These are phyloP conservation scores for Macrolepiota fuliginosa DNA, from an alignment of 768 basidiomycete genomes.

Conservation along the genomic window DNA sequence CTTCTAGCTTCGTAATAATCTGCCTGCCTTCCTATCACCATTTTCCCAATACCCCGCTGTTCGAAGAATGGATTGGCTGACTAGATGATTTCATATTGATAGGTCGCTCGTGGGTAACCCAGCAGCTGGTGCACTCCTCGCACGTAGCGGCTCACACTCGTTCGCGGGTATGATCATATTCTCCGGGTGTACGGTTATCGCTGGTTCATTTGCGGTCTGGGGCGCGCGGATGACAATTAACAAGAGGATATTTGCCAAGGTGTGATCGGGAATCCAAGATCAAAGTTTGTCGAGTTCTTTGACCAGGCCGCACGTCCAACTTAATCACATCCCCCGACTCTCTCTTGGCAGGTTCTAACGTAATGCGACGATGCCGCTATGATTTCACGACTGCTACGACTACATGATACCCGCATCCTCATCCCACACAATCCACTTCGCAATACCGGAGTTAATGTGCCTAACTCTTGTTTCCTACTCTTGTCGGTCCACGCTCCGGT, in stretches of 20 bases:
- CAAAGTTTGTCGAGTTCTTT: too few relatives aligned
- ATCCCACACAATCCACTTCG: too few relatives aligned
- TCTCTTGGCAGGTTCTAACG: too few relatives aligned
- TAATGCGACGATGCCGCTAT: too few relatives aligned
- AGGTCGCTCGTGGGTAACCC: slow-evolving; percentile 68
- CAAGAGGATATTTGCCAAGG: slow-evolving; percentile 31
- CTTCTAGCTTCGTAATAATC: slow-evolving; percentile 2
- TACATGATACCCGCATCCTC: too few relatives aligned
- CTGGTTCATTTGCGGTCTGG: slow-evolving; percentile 58
- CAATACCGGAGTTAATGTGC: too few relatives aligned
- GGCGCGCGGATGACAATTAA: slow-evolving; percentile 47
- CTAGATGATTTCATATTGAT: slow-evolving; percentile 1
- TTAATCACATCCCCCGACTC: too few relatives aligned
- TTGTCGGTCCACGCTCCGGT: too few relatives aligned
- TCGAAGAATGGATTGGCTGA: not conserved
- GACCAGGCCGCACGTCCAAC: too few relatives aligned
- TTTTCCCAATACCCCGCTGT: not conserved
- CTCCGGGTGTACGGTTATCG: slow-evolving; percentile 55
- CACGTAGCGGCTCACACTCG: slow-evolving; percentile 35
- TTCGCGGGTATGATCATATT: slow-evolving; percentile 55
- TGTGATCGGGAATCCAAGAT: not conserved
- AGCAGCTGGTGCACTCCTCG: slow-evolving; percentile 56
- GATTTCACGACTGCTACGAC: too few relatives aligned
- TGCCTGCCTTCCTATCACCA: not conserved
- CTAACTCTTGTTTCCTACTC: too few relatives aligned